phyloP scores from a whole-genome alignment of 805 yeast genomes.

The Candida saitoana region DNA sequence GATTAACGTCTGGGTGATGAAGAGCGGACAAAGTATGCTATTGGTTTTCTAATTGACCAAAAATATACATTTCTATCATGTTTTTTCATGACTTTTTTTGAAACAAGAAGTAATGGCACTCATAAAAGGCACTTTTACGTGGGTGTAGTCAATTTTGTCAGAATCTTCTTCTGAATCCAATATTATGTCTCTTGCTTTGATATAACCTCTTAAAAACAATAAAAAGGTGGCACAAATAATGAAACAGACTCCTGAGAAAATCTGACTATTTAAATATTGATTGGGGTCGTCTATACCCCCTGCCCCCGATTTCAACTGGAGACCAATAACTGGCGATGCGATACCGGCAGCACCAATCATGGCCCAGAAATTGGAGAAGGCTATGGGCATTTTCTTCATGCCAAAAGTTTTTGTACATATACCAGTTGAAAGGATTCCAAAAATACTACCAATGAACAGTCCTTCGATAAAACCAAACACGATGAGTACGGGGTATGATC shows the following conservation, averaged over 20 bases:
- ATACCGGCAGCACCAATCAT: constrained; percentile 47
- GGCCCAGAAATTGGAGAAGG: constrained; percentile 51
- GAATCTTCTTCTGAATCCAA: constrained; percentile 12
- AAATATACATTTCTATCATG: no score
- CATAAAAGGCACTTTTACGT: constrained; percentile 9
- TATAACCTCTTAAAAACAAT: constrained; percentile 49
- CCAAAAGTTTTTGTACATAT: constrained; percentile 52
- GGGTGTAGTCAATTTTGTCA: constrained; percentile 11
- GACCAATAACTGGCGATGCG: constrained; percentile 61
- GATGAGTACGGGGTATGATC: constrained; percentile 51
- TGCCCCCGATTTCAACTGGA: constrained; percentile 40
- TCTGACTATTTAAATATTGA: constrained; percentile 50
- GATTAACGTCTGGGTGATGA: not conserved
- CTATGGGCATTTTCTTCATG: constrained; percentile 45
- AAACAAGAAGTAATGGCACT: constrained; percentile 8
- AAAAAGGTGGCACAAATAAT: constrained; percentile 41
- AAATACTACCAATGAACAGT: constrained; percentile 55
- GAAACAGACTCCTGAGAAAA: constrained; percentile 56
- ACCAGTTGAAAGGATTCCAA: constrained; percentile 52
- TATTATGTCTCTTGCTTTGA: constrained; percentile 46
- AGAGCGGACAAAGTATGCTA: not conserved
- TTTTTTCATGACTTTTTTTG: constrained; percentile 5
- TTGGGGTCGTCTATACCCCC: constrained; percentile 31
- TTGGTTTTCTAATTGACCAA: no score
- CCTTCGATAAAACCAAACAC: constrained; percentile 51